Evolutionary conservation across 2,329 filamentous ascomycete species (phyloP).

Genomic region (Corniculantispora saksenae): DNA sequence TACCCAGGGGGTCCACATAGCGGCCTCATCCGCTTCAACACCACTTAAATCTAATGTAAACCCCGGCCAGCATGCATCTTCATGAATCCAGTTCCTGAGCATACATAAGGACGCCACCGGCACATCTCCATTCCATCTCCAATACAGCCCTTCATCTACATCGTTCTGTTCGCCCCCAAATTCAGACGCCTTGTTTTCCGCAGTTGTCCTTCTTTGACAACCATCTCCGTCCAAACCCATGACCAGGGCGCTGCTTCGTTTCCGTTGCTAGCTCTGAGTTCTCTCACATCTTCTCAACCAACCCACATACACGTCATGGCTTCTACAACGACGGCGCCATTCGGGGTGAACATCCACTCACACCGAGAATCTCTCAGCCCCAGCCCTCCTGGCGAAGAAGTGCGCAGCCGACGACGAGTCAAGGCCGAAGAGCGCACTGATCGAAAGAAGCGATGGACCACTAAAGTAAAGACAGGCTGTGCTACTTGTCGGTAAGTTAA

Average conservation of each 20-base stretch:
- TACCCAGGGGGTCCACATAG: not conserved
- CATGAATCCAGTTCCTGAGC: not conserved
- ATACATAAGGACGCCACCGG: constrained; percentile 11
- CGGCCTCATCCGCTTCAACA: not conserved
- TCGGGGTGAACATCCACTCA: not conserved
- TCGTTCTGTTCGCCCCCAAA: not conserved
- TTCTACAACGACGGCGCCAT: not conserved
- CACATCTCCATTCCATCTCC: not conserved
- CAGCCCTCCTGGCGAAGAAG: not conserved
- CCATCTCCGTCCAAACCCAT: not conserved
- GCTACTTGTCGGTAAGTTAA: constrained; percentile 7
- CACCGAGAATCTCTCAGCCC: not conserved
- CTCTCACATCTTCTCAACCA: not conserved
- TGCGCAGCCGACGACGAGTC: not conserved
- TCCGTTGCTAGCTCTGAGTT: not conserved
- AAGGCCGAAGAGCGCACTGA: constrained; percentile 3
- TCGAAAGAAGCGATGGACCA: constrained; percentile 13
- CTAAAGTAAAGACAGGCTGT: constrained; percentile 11
- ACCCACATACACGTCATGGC: not conserved
- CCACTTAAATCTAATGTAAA: not conserved
- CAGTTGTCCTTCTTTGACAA: not conserved
- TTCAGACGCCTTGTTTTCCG: not conserved
- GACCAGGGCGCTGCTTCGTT: not conserved
- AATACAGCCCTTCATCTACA: not conserved
- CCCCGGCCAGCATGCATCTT: not conserved